phyloP scores from a whole-genome alignment of 2,329 filamentous ascomycete species.

The Aureobasidium sp. region DNA sequence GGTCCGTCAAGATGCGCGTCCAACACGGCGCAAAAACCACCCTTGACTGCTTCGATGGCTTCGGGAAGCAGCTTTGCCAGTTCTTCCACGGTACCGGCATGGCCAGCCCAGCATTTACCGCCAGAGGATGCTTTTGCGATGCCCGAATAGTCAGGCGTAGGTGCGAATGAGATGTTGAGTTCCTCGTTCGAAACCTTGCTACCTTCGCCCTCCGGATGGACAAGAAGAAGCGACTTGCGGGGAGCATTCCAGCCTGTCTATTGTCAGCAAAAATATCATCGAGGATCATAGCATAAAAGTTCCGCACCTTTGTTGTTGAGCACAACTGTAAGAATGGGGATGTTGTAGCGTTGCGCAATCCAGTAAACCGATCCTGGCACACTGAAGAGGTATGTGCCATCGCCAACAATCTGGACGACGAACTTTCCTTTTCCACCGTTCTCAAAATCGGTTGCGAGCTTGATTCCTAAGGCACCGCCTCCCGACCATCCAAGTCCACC shows the following conservation, averaged over 20 bases:
- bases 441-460: slow-evolving; percentile 54
- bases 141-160: slow-evolving; percentile 57
- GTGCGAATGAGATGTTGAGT: slow-evolving; percentile 57
- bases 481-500: slow-evolving; percentile 76
- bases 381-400: slow-evolving; percentile 59
- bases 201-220: slow-evolving; percentile 56
- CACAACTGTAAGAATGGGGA: slow-evolving; percentile 58
- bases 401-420: slow-evolving; percentile 57
- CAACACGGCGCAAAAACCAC: slow-evolving; percentile 51
- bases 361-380: slow-evolving; percentile 60
- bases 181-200: slow-evolving; percentile 54
- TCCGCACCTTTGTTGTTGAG: slow-evolving; percentile 53
- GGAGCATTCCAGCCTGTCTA: slow-evolving; percentile 56
- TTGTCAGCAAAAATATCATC: neutral
- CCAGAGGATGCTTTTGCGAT: slow-evolving; percentile 59
- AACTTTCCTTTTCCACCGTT: slow-evolving; percentile 47
- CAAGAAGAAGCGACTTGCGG: slow-evolving; percentile 50
- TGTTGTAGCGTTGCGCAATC: slow-evolving; percentile 57
- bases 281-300: neutral
- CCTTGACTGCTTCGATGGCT: slow-evolving; percentile 50
- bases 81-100: slow-evolving; percentile 48
- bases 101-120: slow-evolving; percentile 52
- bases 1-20: slow-evolving; percentile 52
- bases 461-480: slow-evolving; percentile 65
- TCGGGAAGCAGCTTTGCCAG: slow-evolving; percentile 45